phyloP scores from a whole-genome alignment of 2,329 filamentous ascomycete species.

The Diplodia sapinea region DNA sequence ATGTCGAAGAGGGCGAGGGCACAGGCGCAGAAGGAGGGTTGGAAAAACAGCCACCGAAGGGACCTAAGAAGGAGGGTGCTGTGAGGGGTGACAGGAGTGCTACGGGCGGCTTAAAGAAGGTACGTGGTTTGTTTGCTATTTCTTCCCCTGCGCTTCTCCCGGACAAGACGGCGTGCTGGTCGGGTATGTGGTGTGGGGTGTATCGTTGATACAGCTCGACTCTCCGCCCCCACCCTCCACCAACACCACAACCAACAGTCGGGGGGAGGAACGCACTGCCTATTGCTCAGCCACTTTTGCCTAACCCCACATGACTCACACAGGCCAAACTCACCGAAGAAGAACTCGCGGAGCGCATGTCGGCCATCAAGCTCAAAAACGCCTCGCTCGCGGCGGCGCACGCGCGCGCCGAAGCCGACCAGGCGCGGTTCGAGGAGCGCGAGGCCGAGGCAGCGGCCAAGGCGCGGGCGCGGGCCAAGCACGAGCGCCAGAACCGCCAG shows the following conservation, averaged over 20 bases:
- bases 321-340: conserved; percentile 69
- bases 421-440: conserved; percentile 67
- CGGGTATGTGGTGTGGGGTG: background rate
- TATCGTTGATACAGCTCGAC: background rate
- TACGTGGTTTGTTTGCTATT: conserved; percentile 35
- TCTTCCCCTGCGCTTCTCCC: background rate
- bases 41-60: conserved; percentile 33
- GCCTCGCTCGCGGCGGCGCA: conserved; percentile 65
- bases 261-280: conserved; percentile 15
- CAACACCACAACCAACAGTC: conserved; percentile 16
- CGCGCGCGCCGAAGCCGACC: conserved; percentile 70
- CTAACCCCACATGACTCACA: conserved; percentile 18
- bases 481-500: conserved; percentile 58
- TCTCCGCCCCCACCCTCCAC: conserved; percentile 17
- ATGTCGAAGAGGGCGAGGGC: conserved; percentile 37
- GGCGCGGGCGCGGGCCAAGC: conserved; percentile 48
- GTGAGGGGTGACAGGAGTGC: conserved; percentile 61
- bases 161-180: background rate
- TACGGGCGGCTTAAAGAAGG: conserved; percentile 59
- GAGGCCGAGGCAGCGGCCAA: conserved; percentile 64
- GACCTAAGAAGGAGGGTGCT: conserved; percentile 41
- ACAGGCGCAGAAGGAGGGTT: conserved; percentile 34
- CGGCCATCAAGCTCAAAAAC: conserved; percentile 66
- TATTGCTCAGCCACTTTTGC: background rate
- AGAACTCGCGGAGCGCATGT: conserved; percentile 66